Evolutionary conservation across 1,284 basidiomycete genomes (phyloP).

Genomic region (Filobasidium uniguttulatum): DNA sequence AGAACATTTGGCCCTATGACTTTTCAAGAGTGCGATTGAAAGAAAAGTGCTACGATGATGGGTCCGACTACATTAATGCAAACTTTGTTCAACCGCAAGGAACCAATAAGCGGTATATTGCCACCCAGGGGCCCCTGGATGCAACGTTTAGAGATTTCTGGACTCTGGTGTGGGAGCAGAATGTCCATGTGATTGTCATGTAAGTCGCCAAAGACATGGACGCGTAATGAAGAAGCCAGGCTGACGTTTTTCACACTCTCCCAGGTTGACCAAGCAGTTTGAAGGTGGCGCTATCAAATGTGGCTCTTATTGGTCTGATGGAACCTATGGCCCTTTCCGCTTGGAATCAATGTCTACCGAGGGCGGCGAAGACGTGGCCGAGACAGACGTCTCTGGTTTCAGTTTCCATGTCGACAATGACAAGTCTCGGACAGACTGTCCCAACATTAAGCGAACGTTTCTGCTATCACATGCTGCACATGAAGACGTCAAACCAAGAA

Average conservation of each 20-base stretch:
- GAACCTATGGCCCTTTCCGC: conserved; percentile 54
- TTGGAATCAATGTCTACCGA: conserved; percentile 52
- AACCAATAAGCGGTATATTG: conserved; percentile 72
- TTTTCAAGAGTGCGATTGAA: conserved; percentile 55
- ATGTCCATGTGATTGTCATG: conserved; percentile 47
- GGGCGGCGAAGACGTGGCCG: conserved; percentile 38
- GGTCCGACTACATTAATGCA: conserved; percentile 84
- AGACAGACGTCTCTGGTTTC: conserved; percentile 28
- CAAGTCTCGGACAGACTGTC: conserved; percentile 2
- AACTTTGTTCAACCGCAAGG: conserved; percentile 75
- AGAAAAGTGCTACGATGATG: conserved; percentile 39
- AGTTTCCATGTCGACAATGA: conserved; percentile 28
- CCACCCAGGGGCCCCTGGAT: conserved; percentile 87
- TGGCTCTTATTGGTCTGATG: conserved; percentile 74
- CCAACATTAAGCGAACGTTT: conserved; percentile 54
- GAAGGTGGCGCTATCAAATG: conserved; percentile 84
- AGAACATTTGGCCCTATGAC: conserved; percentile 95
- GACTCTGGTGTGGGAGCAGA: conserved; percentile 51
- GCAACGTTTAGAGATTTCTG: conserved; percentile 88
- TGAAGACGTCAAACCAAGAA: conserved; percentile 47
- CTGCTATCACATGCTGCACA: conserved; percentile 49
- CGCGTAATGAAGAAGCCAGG: neutral
- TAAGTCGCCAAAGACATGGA: conserved; percentile 39
- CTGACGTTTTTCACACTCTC: neutral
- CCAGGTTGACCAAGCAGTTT: conserved; percentile 81